These are phyloP conservation scores for Candida caryicola DNA, from an alignment of 805 yeast genomes.

Conservation along the genomic window DNA sequence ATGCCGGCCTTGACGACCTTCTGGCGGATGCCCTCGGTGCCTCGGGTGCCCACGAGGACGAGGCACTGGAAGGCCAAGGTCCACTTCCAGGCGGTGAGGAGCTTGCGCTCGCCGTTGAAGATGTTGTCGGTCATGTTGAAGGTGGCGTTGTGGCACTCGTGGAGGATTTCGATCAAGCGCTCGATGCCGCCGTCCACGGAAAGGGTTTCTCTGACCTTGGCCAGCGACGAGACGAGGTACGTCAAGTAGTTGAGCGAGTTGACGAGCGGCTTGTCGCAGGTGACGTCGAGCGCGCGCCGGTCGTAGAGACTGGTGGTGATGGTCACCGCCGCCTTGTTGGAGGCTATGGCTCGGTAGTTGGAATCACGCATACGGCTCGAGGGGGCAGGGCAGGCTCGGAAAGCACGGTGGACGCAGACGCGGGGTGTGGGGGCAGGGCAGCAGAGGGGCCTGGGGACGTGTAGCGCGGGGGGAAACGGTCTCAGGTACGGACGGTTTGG, in stretches of 20 bases:
- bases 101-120: conserved; percentile 39
- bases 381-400: too few relatives aligned
- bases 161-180: conserved; percentile 77
- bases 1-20: conserved; percentile 90
- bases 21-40: conserved; percentile 80
- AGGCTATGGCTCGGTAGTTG: conserved; percentile 71
- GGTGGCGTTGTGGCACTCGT: conserved; percentile 61
- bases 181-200: conserved; percentile 90
- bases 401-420: too few relatives aligned
- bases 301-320: conserved; percentile 88
- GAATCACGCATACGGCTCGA: conserved; percentile 74
- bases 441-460: too few relatives aligned
- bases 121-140: conserved; percentile 28
- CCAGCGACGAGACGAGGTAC: conserved; percentile 78
- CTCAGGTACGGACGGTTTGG: too few relatives aligned
- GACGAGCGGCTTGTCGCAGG: conserved; percentile 84
- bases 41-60: conserved; percentile 88
- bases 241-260: conserved; percentile 89
- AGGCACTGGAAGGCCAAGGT: conserved; percentile 89
- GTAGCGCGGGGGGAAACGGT: too few relatives aligned
- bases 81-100: conserved; percentile 95
- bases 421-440: too few relatives aligned
- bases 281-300: conserved; percentile 86
- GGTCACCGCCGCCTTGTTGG: conserved; percentile 88
- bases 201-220: conserved; percentile 87